phyloP scores from a whole-genome alignment of 257 asterid species.

The Lavandula angustifolia region DNA sequence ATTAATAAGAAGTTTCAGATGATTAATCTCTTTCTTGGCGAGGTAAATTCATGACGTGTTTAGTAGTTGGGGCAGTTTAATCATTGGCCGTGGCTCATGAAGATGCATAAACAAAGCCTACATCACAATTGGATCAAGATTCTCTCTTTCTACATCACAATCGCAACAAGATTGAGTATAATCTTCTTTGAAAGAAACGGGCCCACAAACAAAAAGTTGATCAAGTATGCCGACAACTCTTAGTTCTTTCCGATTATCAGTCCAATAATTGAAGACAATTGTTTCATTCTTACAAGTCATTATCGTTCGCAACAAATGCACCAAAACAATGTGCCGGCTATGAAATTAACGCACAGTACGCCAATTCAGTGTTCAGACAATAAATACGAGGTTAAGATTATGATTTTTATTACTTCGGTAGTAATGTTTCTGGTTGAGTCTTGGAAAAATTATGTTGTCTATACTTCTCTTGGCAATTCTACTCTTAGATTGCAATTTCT shows the following conservation, averaged over 20 bases:
- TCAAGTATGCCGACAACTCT: conserved; percentile 19
- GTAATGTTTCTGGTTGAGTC: conserved; percentile 10
- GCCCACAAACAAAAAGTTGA: background rate
- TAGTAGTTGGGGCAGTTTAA: too few species aligned
- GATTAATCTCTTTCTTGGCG: too few species aligned
- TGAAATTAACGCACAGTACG: background rate
- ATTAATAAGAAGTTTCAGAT: too few species aligned
- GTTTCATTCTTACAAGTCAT: conserved; percentile 11
- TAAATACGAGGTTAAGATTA: conserved; percentile 26
- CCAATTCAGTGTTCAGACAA: background rate
- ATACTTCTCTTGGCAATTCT: conserved; percentile 38
- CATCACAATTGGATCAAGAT: background rate
- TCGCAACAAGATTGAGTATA: background rate
- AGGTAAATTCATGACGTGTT: too few species aligned
- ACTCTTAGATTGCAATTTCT: conserved; percentile 34
- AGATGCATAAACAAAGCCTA: too few species aligned
- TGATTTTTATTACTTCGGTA: background rate
- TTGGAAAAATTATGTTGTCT: conserved; percentile 31
- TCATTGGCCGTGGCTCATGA: too few species aligned
- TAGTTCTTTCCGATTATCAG: conserved; percentile 23
- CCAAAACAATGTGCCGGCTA: conserved; percentile 20
- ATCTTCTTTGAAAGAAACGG: conserved; percentile 5
- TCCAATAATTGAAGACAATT: conserved; percentile 18
- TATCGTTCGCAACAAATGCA: conserved; percentile 19
- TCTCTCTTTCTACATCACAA: background rate